A percentile compares a stretch with the other conserved stretches of the same genome.
Evolutionary conservation across 2,329 filamentous ascomycete genomes (phyloP).

Genomic region (Fusarium torreyae): DNA sequence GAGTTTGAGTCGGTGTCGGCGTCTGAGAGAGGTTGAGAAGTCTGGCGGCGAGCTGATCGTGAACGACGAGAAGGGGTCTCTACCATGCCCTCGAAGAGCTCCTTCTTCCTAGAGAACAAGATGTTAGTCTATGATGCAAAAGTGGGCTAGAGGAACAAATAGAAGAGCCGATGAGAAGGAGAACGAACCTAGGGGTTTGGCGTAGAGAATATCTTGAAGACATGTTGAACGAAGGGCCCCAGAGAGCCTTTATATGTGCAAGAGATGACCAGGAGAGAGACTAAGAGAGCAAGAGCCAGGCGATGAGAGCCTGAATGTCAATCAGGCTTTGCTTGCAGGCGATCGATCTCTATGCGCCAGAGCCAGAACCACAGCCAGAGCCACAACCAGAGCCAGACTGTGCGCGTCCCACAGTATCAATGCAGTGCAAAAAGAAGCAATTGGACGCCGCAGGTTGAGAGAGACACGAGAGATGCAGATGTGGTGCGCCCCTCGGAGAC

Average conservation of each 20-base stretch:
- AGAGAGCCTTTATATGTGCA: slow-evolving; percentile 46
- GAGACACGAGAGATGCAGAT: slow-evolving; percentile 16
- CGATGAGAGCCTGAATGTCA: slow-evolving; percentile 8
- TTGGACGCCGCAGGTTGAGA: slow-evolving; percentile 26
- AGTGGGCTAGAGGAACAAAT: not conserved
- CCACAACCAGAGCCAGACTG: slow-evolving; percentile 1
- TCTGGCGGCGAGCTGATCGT: slow-evolving; percentile 66
- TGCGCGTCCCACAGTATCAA: slow-evolving; percentile 27
- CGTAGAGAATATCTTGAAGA: slow-evolving; percentile 58
- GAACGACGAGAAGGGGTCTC: slow-evolving; percentile 67
- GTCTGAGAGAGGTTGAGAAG: slow-evolving; percentile 63
- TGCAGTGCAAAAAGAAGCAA: slow-evolving; percentile 22
- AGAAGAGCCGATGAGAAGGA: not conserved
- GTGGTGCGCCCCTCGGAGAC: slow-evolving; percentile 12
- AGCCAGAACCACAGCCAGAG: slow-evolving; percentile 5
- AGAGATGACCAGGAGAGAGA: slow-evolving; percentile 4
- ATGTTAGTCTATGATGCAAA: slow-evolving; percentile 18
- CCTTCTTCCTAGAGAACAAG: slow-evolving; percentile 67
- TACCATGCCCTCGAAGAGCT: slow-evolving; percentile 73
- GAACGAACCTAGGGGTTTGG: slow-evolving; percentile 57
- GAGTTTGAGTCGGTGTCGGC: slow-evolving; percentile 65
- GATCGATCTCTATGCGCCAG: not conserved
- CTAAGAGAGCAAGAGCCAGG: slow-evolving; percentile 12
- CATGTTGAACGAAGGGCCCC: slow-evolving; percentile 50
- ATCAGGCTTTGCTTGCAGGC: slow-evolving; percentile 20